These are phyloP conservation scores for Suillus hirtellus DNA, from an alignment of 768 basidiomycete species.

Conservation along the genomic window DNA sequence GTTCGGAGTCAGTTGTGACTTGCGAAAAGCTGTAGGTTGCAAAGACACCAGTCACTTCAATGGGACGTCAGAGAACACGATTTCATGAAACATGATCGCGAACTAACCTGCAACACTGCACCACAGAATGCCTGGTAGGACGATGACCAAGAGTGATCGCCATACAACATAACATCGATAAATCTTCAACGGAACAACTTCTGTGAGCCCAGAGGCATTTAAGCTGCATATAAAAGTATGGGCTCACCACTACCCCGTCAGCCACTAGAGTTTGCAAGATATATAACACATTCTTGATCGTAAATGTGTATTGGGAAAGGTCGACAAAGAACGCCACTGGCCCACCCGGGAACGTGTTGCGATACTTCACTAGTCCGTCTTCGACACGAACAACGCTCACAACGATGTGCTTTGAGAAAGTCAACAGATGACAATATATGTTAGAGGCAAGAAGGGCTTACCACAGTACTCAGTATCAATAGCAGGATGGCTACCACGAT, in stretches of 20 bases:
- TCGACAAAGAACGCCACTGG: background rate
- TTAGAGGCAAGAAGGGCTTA: background rate
- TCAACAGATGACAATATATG: background rate
- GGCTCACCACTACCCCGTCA: background rate
- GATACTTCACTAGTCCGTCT: background rate
- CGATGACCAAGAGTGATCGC: background rate
- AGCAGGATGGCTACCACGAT: background rate
- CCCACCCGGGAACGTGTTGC: background rate
- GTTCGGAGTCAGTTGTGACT: background rate
- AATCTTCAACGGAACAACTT: background rate
- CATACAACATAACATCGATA: background rate
- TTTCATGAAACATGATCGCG: background rate
- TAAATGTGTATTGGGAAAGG: background rate
- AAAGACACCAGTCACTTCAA: background rate
- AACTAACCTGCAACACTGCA: background rate
- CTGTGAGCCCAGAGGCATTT: background rate
- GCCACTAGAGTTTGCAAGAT: background rate
- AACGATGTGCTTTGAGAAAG: background rate
- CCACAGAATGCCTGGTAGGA: background rate
- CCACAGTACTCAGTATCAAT: background rate
- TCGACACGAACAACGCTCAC: background rate
- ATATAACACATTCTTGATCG: background rate
- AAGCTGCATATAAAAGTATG: background rate
- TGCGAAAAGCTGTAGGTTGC: background rate
- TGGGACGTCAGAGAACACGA: background rate